phyloP scores from a whole-genome alignment of 2,329 filamentous ascomycete genomes.

The Fusarium sp. region DNA sequence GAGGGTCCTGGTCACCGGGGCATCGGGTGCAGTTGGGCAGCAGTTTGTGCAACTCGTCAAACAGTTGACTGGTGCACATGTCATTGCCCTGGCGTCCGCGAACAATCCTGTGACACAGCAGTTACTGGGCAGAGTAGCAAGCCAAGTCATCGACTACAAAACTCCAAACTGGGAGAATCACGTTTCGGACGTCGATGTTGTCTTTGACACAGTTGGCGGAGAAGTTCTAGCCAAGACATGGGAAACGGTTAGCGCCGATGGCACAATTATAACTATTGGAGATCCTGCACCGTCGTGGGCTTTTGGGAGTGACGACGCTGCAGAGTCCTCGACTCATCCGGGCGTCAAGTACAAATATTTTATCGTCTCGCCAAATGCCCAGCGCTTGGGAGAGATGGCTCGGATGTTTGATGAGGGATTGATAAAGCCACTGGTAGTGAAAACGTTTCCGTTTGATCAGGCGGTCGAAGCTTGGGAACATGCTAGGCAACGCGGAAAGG shows the following conservation, averaged over 20 bases:
- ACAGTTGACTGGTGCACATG: conserved; percentile 32
- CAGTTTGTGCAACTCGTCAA: conserved; percentile 49
- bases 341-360: conserved; percentile 49
- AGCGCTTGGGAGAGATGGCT: neutral
- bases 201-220: conserved; percentile 21
- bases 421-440: conserved; percentile 11
- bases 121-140: conserved; percentile 32
- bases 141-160: conserved; percentile 47
- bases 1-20: conserved; percentile 11
- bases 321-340: conserved; percentile 32
- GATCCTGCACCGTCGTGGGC: conserved; percentile 53
- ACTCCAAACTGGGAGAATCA: conserved; percentile 38
- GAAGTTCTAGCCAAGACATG: conserved; percentile 46
- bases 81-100: conserved; percentile 49
- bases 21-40: conserved; percentile 27
- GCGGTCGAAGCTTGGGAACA: conserved; percentile 11
- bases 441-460: neutral
- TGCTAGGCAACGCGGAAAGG: conserved; percentile 9
- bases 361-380: conserved; percentile 3
- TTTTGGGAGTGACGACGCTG: conserved; percentile 34
- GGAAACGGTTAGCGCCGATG: conserved; percentile 47
- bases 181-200: neutral
- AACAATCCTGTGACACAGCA: conserved; percentile 30
- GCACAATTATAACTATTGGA: conserved; percentile 52
- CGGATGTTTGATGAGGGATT: conserved; percentile 1